Evolutionary conservation across 805 yeast species (phyloP).

Genomic region (Torulaspora indica): DNA sequence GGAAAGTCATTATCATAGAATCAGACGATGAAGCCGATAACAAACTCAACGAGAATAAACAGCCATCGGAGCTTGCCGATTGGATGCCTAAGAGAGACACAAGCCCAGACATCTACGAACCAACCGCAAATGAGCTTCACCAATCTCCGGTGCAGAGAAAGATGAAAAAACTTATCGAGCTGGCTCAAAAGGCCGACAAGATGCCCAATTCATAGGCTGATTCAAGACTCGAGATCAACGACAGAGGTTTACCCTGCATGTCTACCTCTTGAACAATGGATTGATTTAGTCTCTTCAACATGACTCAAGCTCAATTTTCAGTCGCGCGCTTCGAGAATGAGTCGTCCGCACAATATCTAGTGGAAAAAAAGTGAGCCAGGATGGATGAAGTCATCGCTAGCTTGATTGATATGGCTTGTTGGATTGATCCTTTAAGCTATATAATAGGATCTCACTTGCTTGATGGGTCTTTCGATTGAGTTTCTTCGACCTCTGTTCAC

Average conservation of each 20-base stretch:
- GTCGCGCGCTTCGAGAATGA: constrained; percentile 1
- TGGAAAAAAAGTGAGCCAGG: background rate
- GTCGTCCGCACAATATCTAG: background rate
- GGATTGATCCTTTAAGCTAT: background rate
- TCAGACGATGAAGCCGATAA: constrained; percentile 3
- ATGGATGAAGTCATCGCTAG: constrained; percentile 4
- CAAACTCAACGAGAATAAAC: background rate
- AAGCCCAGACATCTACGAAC: background rate
- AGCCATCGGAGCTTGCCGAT: background rate
- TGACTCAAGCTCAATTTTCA: constrained; percentile 6
- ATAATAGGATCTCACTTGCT: background rate
- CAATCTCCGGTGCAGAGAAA: constrained; percentile 9
- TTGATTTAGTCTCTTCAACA: constrained; percentile 1
- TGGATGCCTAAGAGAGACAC: background rate
- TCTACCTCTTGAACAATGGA: background rate
- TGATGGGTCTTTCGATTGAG: background rate
- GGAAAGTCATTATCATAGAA: background rate
- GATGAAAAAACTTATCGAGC: constrained; percentile 3
- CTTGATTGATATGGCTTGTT: background rate
- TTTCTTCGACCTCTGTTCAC: background rate
- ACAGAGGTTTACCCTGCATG: background rate
- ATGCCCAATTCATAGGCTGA: background rate
- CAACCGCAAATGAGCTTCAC: background rate
- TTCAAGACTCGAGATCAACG: background rate
- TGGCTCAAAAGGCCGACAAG: constrained; percentile 1